Base-by-base conservation (phyloP, 176 grass and related monocot species). In the Phoenix roebelenii region DNA sequence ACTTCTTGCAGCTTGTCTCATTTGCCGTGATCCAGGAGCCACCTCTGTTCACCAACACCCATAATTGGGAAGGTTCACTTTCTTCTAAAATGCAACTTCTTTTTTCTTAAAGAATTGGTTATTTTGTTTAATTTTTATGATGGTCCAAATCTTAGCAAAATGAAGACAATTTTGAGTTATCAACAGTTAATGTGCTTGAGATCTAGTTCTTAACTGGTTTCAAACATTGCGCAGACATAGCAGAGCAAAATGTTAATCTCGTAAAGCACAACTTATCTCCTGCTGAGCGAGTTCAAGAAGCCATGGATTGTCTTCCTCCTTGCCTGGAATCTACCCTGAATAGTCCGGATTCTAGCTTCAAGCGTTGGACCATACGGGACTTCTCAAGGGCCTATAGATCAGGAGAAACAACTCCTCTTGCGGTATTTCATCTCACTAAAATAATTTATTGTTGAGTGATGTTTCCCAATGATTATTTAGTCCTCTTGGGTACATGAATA, bases 21-120 rank as follows among this genome's bases (percentile, higher is more conserved):
- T 74, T 77, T 44, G 84, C 92, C 16, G 75, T 80, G 5, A 85
- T 91, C 56, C 83, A 76, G 26, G 92, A 97, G 72, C 61, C 81
- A 6, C 92, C 87, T 4, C n/a, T 97, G 62, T 97, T 97, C 86
- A 88, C 72, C 5, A 64, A 72, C 0, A 15, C 77, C 9, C 84
- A 91, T 65, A 16, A 18, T 7, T 80, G 72, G 64, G 63, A 75
- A 83, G 87, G 92, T 98, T 57, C 1, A 3, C 18, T 19, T 61
- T 22, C 4, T n/a, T 25, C 26, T 5, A 25, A 25, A 18, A 12
- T 50, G 5, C 1, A 50, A 51, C 17, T 20, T 20, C 2, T 44
- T 44, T 44, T 39, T 44, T 44, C 35, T 14, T 0, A 44, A 10
- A 44, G 10, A 44, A 0, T 44, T 44, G 35, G 5, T 44, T 10